Percentiles rank a stretch among this genome's conserved stretches.
Conservation (phyloP, 495 filamentous ascomycete species). For the Penicillium arizonense region DNA sequence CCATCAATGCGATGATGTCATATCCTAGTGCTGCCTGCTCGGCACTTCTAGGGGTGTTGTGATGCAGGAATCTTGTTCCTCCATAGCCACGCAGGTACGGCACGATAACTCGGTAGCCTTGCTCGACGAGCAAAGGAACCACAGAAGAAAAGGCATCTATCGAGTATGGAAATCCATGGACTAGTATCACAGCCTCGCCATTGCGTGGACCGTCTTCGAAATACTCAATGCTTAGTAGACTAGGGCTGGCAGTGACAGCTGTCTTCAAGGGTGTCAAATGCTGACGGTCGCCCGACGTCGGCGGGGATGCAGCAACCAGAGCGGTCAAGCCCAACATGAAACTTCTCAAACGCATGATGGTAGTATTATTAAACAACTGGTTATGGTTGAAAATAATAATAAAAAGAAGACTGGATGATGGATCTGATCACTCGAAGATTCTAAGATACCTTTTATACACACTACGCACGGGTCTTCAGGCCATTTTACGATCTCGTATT, state of each 20-base stretch:
- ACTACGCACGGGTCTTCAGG: too few relatives aligned
- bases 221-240: background rate
- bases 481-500: too few relatives aligned
- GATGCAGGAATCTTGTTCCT: slow-evolving; percentile 17
- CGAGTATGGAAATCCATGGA: slow-evolving; percentile 25
- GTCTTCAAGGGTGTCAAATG: background rate
- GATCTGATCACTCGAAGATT: too few relatives aligned
- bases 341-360: too few relatives aligned
- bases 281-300: background rate
- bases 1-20: slow-evolving; percentile 16
- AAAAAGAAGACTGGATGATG: too few relatives aligned
- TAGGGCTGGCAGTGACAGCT: background rate
- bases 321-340: too few relatives aligned
- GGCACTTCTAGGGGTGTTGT: slow-evolving; percentile 13
- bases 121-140: slow-evolving; percentile 10
- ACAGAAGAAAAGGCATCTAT: slow-evolving; percentile 22
- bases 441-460: too few relatives aligned
- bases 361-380: too few relatives aligned
- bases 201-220: background rate
- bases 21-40: slow-evolving; percentile 22
- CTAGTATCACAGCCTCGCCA: slow-evolving; percentile 5
- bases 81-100: slow-evolving; percentile 26
- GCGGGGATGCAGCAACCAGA: background rate
- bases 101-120: slow-evolving; percentile 25
- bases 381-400: too few relatives aligned